phyloP scores from a whole-genome alignment of 176 grass and related monocot genomes.

The Oryza glumipatula region DNA sequence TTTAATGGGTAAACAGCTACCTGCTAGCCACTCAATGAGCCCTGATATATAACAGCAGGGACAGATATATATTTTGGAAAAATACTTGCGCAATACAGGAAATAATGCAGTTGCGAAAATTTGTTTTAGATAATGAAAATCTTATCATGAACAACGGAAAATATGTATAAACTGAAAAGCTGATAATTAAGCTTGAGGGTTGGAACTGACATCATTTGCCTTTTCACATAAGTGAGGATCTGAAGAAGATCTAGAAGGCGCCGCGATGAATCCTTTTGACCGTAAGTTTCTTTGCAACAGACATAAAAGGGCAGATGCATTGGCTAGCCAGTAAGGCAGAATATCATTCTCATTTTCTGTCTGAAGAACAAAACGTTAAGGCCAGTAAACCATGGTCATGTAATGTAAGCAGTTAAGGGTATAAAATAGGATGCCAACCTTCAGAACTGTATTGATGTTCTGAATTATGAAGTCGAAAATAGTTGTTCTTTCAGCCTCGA shows the following conservation, averaged over 20 bases:
- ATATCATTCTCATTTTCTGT: constrained; percentile 72
- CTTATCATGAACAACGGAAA: constrained; percentile 6
- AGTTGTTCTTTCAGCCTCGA: constrained; percentile 81
- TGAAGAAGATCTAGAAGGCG: constrained; percentile 51
- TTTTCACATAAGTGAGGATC: constrained; percentile 62
- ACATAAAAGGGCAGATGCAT: constrained; percentile 83
- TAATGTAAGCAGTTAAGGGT: constrained; percentile 9
- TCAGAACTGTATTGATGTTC: constrained; percentile 65
- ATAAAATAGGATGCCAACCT: constrained; percentile 52
- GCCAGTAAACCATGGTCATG: constrained; percentile 2
- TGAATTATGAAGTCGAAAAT: constrained; percentile 92
- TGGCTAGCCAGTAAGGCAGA: constrained; percentile 88
- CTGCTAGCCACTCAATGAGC: background rate
- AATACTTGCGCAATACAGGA: background rate
- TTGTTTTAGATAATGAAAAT: background rate
- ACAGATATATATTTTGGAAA: too few species aligned
- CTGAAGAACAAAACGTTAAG: constrained; percentile 57
- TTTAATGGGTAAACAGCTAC: background rate
- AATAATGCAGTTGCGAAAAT: background rate
- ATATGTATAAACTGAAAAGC: background rate
- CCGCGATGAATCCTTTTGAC: constrained; percentile 59
- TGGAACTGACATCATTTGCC: constrained; percentile 57
- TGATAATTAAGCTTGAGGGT: constrained; percentile 12
- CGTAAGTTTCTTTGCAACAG: constrained; percentile 86
- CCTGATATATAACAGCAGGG: too few species aligned